Base-by-base conservation (phyloP, 2,329 filamentous ascomycete species). In the Fusarium miscanthi region DNA sequence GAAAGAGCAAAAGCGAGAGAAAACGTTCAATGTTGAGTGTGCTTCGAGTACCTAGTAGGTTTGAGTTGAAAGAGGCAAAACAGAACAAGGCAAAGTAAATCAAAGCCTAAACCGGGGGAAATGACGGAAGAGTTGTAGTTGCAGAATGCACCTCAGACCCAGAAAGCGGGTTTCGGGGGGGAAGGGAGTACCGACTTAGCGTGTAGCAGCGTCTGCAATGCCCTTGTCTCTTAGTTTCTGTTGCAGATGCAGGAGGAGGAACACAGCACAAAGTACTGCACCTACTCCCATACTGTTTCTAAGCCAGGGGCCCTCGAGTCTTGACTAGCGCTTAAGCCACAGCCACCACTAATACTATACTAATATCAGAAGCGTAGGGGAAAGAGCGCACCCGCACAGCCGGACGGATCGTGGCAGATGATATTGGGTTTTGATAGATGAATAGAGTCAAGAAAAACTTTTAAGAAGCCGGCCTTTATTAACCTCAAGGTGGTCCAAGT, bases 91-190 rank as follows among this genome's bases (percentile, higher is more conserved):
- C 41, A 65, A 74, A 69, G 67, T 37, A 58, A 73, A 59, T 53
- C 58, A 68, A 59, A 46, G 40, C 54, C 58, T 31, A 49, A 66
- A 51, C 49, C 58, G 65, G 65, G 66, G 66, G 66, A 65, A 69
- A 69, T 71, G 65, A 70, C 67, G 57, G 61, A 63, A 69, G 59
- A 58, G 73, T 53, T 66, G 74, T 64, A 69, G 66, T 68, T 72
- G 69, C 63, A 67, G 31, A 37, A 57, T 49, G 54, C 41, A 57
- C 54, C 30, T 57, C 40, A 57, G 61, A 69, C 74, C 74, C 62
- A 66, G 66, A 73, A 76, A 64, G 69, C 74, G 72, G 74, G 70
- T 70, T 74, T 64, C 46, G 70, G 73, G 58, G 60, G 59, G 51
- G 62, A n/a, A 45, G 56, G 63, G 64, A 52, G 42, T 54, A 37